Evolutionary conservation across 371 early-diverging fungal genomes (phyloP), one percentile per base, ranked within the genome.

Genomic region (Mucor sp.): DNA sequence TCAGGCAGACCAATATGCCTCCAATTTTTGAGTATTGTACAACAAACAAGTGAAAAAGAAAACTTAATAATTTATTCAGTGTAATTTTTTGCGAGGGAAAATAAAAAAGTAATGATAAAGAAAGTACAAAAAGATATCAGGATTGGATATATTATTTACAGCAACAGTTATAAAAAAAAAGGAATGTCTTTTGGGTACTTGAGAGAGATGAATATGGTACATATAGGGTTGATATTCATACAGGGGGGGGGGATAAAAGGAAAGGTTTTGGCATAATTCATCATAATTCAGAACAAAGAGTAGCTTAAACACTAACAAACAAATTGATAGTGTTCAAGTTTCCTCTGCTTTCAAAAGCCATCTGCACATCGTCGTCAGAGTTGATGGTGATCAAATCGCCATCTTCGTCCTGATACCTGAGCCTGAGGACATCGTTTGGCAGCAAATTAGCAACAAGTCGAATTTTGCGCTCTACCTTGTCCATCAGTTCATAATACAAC

Each of bases 321-420:
- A 83, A 61, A 53, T 78, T 81, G 74, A 80, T 76, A 19, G 80
- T 77, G 55, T 70, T 78, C 25, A 68, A 59, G 12, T 57, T 44
- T 19, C 78, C 77, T 32, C 90, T 84, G 44, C 87, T 85, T 74
- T 95, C 96, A 82, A 97, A 94, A 8, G 97, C 96, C 90, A 96
- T 81, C 53, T 86, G 90, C 17, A 97, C 92, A 74, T 97, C 99
- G 39, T 95, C 97, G 69, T 97, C 94, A 11, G 89, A 90, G 67
- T 90, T 90, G 71, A 97, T 90, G 33, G 89, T 90, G 32, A 96
- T 90, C 67, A 87, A 84, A 72, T 97, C 97, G 39, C 93, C 91
- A 68, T 96, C 97, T 76, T 96, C 97, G 74, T 97, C 97, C 71
- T 87, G 88, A 75, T 97, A 97, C 66, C 92, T 89, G 48, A 97